These are phyloP conservation scores for rapeseed (Brassica napus) DNA, from an alignment of 345 rosid species.

Conservation along the genomic window Da-Ae NC_063439.1:28135501-28136000, in stretches of 20 bases:
- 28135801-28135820: not conserved
- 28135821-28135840: not conserved
- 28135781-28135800: not conserved
- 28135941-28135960: conserved; percentile 50
- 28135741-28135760: not conserved
- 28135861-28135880: not conserved
- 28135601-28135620: conserved; percentile 52
- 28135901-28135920: conserved; percentile 1
- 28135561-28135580: conserved; percentile 60
- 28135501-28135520: conserved; percentile 19
- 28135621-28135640: conserved; percentile 55
- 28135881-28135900: not conserved
- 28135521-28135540: conserved; percentile 71
- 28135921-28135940: conserved; percentile 7
- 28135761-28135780: conserved; percentile 7
- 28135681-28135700: conserved; percentile 49
- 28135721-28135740: conserved; percentile 53
- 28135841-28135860: not conserved
- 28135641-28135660: conserved; percentile 46
- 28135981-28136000: conserved; percentile 59
- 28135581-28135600: conserved; percentile 57
- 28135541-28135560: conserved; percentile 60
- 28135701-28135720: conserved; percentile 39
- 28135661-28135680: conserved; percentile 43
- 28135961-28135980: conserved; percentile 75